Base-by-base conservation (phyloP, 1,284 basidiomycete species). In the Cronartium quercuum region DNA sequence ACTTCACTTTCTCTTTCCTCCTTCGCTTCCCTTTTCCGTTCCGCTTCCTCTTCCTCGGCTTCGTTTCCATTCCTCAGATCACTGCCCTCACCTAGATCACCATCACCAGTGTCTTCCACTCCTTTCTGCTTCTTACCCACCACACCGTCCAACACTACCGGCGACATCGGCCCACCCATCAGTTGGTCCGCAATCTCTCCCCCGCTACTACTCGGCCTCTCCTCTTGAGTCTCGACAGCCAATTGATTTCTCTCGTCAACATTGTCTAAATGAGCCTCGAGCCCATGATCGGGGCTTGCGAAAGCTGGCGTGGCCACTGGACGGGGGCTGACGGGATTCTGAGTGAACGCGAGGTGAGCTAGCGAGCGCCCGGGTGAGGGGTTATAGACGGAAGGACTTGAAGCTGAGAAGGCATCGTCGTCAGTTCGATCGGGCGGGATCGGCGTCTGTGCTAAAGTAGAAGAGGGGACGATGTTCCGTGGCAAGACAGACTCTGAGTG, bases 341-440 rank as follows among this genome's bases (percentile, higher is more conserved):
- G 29, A 29, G 18, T 55, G 51, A n/a, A 21, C n/a, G n/a, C n/a
- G 29, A 55, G 3, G 13, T 55, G n/a, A 12, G 51, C 29, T n/a
- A 55, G 51, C 29, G 51, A 29, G n/a, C 51, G 51, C n/a, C n/a
- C 51, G 13, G 69, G 69, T 13, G 69, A 73, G 18, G 51, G 35
- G 40, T 73, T 66, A 29, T 61, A 73, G n/a, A 73, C 58, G 1
- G 69, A 64, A 21, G 69, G 69, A 35, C 69, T 73, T n/a, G 62
- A 38, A 13, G 69, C 60, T 55, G 62, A 55, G 37, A 73, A 73
- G 41, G 69, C 62, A 60, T 73, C 69, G 18, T 73, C 69, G 2
- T 73, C 62, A n/a, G 35, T 40, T 29, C 13, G 63, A 40, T 41
- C 42, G 44, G 12, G 18, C 64, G 42, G 21, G 24, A n/a, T 10